These are phyloP conservation scores for Solanum infundibuliforme DNA, from an alignment of 257 asterid species.

Conservation along the genomic window DNA sequence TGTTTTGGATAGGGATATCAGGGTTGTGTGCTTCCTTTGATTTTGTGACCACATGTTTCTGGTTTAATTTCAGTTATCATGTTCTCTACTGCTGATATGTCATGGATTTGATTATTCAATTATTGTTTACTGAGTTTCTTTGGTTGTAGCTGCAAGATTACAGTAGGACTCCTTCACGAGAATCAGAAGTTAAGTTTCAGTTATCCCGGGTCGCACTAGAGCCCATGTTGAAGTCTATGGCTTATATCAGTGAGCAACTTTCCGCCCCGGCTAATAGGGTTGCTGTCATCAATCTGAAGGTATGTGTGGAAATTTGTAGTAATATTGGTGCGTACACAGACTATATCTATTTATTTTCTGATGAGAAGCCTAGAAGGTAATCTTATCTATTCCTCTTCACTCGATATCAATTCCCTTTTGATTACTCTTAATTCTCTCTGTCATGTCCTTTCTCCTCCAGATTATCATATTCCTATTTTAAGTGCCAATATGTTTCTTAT, in stretches of 20 bases:
- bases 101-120: neutral
- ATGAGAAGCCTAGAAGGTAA: neutral
- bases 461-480: neutral
- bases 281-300: constrained; percentile 89
- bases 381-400: neutral
- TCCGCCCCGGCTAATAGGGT: constrained; percentile 65
- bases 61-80: neutral
- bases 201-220: constrained; percentile 63
- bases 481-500: neutral
- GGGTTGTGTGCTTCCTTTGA: neutral
- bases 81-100: neutral
- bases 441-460: neutral
- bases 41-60: neutral
- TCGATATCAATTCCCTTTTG: neutral
- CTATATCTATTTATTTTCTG: neutral
- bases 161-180: constrained; percentile 45
- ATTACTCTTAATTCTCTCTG: neutral
- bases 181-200: constrained; percentile 76
- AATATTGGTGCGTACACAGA: neutral
- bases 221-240: constrained; percentile 90
- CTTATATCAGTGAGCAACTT: constrained; percentile 81
- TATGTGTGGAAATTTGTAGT: constrained; percentile 11
- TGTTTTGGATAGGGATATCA: neutral
- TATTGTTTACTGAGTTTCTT: neutral
- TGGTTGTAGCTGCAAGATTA: constrained; percentile 70